A percentile compares a stretch with the other conserved stretches of the same genome.
Evolutionary conservation across 352 stramenopile genomes (phyloP).

Genomic region (Halophytophthora polymorphica): DNA sequence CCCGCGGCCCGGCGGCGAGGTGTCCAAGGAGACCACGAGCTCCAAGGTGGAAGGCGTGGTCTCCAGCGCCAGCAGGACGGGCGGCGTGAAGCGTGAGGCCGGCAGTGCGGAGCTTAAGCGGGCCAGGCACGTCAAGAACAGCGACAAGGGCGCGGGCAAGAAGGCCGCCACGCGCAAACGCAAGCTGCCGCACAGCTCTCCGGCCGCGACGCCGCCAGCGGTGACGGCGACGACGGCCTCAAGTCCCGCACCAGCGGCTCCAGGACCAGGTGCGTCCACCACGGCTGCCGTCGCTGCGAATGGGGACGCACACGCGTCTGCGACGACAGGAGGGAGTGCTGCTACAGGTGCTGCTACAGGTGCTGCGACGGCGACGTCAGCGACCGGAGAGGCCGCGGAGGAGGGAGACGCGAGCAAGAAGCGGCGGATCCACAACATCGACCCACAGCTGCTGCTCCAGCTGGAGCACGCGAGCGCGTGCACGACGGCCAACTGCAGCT

Average conservation of each 20-base stretch:
- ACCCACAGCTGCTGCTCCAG: conserved; percentile 83
- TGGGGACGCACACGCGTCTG: conserved; percentile 1
- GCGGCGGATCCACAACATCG: conserved; percentile 85
- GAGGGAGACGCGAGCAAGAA: conserved; percentile 90
- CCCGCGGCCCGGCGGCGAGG: conserved; percentile 56
- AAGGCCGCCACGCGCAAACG: conserved; percentile 58
- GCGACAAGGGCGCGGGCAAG: conserved; percentile 16
- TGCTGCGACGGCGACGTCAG: conserved; percentile 1
- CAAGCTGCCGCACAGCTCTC: conserved; percentile 55
- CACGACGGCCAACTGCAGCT: conserved; percentile 62
- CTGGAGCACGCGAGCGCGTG: conserved; percentile 82
- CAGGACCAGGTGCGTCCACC: not conserved
- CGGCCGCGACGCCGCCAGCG: conserved; percentile 12
- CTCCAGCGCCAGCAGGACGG: conserved; percentile 21
- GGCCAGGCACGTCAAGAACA: conserved; percentile 30
- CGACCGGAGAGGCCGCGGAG: conserved; percentile 7
- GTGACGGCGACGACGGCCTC: conserved; percentile 4
- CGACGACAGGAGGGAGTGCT: not conserved
- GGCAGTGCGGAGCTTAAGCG: conserved; percentile 49
- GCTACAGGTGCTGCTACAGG: conserved; percentile 3
- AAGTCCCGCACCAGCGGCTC: not conserved
- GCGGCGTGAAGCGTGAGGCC: conserved; percentile 40
- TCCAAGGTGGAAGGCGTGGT: conserved; percentile 30
- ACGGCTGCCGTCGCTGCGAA: conserved; percentile 2
- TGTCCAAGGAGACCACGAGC: conserved; percentile 25